Evolutionary conservation across 805 yeast species (phyloP).

Genomic region (Pichia kluyveri): DNA sequence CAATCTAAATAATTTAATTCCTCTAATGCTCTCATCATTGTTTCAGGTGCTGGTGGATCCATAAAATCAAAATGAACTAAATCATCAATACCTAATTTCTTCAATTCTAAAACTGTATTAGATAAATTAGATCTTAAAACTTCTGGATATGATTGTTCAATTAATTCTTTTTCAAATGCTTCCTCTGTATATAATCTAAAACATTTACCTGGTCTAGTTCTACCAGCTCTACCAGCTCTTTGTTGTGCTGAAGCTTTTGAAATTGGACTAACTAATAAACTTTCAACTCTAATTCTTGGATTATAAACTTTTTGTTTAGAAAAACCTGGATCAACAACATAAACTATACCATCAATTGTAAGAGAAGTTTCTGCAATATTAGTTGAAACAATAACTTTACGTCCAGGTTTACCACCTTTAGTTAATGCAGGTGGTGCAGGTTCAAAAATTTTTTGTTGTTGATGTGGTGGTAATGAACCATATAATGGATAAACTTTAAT

Average conservation of each 20-base stretch:
- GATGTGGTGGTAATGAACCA: conserved; percentile 94
- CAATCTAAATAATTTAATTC: conserved; percentile 87
- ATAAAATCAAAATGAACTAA: conserved; percentile 95
- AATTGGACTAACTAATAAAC: conserved; percentile 88
- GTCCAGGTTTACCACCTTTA: conserved; percentile 82
- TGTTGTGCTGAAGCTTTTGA: conserved; percentile 97
- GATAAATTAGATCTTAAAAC: conserved; percentile 85
- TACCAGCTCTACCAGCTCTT: conserved; percentile 99
- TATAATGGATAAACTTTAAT: conserved; percentile 83
- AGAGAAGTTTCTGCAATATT: conserved; percentile 97
- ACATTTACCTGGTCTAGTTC: conserved; percentile 97
- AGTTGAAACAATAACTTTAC: conserved; percentile 87
- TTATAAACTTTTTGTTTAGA: conserved; percentile 94
- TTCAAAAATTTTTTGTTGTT: conserved; percentile 88
- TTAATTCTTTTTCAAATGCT: conserved; percentile 87
- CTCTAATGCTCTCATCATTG: conserved; percentile 98
- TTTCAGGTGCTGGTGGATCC: conserved; percentile 99
- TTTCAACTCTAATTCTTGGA: conserved; percentile 92
- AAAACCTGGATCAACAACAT: conserved; percentile 96
- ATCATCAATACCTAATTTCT: conserved; percentile 91
- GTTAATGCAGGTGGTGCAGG: conserved; percentile 73
- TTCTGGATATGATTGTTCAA: conserved; percentile 95
- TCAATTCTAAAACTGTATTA: conserved; percentile 84
- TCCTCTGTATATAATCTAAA: conserved; percentile 94
- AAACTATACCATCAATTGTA: conserved; percentile 95